Conservation (phyloP, 352 stramenopile species). For the Phytophthora pseudosyringae region DNA sequence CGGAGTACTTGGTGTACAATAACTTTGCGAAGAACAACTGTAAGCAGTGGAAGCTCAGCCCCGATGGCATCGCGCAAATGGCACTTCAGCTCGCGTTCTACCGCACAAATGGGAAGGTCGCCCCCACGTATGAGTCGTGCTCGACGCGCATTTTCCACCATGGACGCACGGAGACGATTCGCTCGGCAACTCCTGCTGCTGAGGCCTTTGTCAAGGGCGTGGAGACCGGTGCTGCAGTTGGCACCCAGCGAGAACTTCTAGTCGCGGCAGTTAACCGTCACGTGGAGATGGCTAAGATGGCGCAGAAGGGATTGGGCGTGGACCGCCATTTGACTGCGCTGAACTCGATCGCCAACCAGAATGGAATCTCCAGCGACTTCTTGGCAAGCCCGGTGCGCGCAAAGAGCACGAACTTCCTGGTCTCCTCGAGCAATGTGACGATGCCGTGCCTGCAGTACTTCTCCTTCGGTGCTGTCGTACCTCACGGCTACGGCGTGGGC, state of each 20-base stretch:
- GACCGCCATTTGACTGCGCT: constrained; percentile 90
- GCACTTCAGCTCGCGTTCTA: constrained; percentile 92
- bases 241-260: constrained; percentile 68
- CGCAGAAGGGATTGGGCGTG: constrained; percentile 85
- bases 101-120: constrained; percentile 73
- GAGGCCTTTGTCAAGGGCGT: constrained; percentile 76
- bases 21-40: constrained; percentile 92
- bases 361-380: constrained; percentile 74
- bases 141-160: constrained; percentile 92
- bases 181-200: constrained; percentile 77
- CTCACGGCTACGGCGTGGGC: constrained; percentile 89
- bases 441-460: constrained; percentile 91
- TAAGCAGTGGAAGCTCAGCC: constrained; percentile 92
- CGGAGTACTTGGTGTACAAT: constrained; percentile 85
- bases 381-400: constrained; percentile 79
- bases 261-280: constrained; percentile 82
- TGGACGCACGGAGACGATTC: constrained; percentile 93
- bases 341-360: constrained; percentile 70
- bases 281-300: constrained; percentile 91
- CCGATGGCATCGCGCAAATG: constrained; percentile 93
- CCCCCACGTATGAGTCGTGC: constrained; percentile 93
- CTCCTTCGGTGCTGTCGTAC: constrained; percentile 88
- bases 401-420: constrained; percentile 86
- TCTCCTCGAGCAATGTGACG: constrained; percentile 93
- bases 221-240: constrained; percentile 43